Conservation (phyloP, 208 protist genomes). For the Leishmania aethiopica region DNA sequence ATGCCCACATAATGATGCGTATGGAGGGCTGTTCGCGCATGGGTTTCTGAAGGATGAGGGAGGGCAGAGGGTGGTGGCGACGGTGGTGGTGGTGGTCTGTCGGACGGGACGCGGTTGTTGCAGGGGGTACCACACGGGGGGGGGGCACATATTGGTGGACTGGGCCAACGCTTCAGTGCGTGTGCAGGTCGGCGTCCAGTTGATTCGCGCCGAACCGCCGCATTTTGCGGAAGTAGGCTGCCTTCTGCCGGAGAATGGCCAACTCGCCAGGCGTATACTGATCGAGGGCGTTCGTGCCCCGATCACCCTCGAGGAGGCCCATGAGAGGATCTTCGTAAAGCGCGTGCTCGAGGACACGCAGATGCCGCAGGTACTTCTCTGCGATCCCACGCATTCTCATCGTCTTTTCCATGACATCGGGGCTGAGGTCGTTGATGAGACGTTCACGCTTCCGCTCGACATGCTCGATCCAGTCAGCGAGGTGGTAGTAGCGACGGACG, state of each 20-base stretch:
- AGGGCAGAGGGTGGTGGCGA: neutral
- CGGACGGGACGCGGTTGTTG: neutral
- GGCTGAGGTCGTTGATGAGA: conserved; percentile 66
- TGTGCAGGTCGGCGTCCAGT: conserved; percentile 74
- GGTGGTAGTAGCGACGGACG: conserved; percentile 82
- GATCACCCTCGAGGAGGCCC: conserved; percentile 45
- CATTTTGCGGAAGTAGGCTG: conserved; percentile 84
- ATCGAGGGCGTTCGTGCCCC: conserved; percentile 26
- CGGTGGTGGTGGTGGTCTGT: neutral
- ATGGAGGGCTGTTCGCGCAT: neutral
- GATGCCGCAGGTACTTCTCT: conserved; percentile 52
- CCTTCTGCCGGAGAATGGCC: conserved; percentile 84
- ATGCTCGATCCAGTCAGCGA: conserved; percentile 77
- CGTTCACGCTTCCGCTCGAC: conserved; percentile 73
- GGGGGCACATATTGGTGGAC: neutral
- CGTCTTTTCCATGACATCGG: conserved; percentile 55
- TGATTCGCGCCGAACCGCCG: conserved; percentile 74
- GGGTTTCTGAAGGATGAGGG: neutral
- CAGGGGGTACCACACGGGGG: neutral
- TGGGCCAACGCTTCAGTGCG: conserved; percentile 43
- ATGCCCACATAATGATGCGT: neutral
- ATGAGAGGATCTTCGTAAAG: conserved; percentile 65
- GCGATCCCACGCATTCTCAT: conserved; percentile 52
- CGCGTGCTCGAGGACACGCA: conserved; percentile 52
- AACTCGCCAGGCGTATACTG: conserved; percentile 73